These are phyloP conservation scores for Populus deltoides DNA, from an alignment of 345 rosid species.

Conservation along the genomic window DNA sequence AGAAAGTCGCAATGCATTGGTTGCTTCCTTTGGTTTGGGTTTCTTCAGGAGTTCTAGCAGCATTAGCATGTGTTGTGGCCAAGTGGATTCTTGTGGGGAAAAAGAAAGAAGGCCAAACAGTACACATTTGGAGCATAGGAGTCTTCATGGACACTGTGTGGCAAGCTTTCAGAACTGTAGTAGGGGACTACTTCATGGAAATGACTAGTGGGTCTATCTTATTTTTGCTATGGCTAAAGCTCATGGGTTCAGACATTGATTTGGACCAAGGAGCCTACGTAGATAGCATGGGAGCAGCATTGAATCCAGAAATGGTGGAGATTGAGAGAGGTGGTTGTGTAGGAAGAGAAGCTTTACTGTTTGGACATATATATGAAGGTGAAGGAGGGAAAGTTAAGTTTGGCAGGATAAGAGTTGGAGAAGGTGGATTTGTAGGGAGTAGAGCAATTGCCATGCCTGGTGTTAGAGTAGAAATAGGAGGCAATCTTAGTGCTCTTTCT, in stretches of 20 bases:
- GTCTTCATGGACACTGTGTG: slow-evolving; percentile 59
- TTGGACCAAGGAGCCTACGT: slow-evolving; percentile 41
- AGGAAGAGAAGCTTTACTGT: slow-evolving; percentile 49
- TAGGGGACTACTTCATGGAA: slow-evolving; percentile 61
- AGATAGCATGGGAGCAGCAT: slow-evolving; percentile 55
- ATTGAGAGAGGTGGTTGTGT: slow-evolving; percentile 52
- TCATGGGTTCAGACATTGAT: slow-evolving; percentile 55
- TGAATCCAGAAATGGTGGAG: slow-evolving; percentile 70
- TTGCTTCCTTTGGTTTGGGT: slow-evolving; percentile 53
- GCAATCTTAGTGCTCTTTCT: slow-evolving; percentile 39
- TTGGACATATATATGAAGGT: slow-evolving; percentile 66
- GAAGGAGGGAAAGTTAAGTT: slow-evolving; percentile 59
- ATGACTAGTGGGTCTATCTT: slow-evolving; percentile 41
- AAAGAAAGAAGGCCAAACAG: slow-evolving; percentile 51
- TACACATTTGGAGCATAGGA: slow-evolving; percentile 44
- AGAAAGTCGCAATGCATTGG: slow-evolving; percentile 36
- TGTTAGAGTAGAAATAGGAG: slow-evolving; percentile 50
- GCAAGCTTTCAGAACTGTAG: slow-evolving; percentile 57
- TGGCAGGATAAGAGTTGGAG: slow-evolving; percentile 47
- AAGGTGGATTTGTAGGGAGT: slow-evolving; percentile 53
- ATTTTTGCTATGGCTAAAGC: slow-evolving; percentile 49
- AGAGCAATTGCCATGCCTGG: slow-evolving; percentile 63
- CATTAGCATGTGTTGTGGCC: slow-evolving; percentile 40
- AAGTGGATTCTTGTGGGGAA: slow-evolving; percentile 61
- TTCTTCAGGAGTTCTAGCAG: slow-evolving; percentile 42